Evolutionary conservation across 495 filamentous ascomycete species (phyloP).

Genomic region (Barbatosphaeria neglecta): DNA sequence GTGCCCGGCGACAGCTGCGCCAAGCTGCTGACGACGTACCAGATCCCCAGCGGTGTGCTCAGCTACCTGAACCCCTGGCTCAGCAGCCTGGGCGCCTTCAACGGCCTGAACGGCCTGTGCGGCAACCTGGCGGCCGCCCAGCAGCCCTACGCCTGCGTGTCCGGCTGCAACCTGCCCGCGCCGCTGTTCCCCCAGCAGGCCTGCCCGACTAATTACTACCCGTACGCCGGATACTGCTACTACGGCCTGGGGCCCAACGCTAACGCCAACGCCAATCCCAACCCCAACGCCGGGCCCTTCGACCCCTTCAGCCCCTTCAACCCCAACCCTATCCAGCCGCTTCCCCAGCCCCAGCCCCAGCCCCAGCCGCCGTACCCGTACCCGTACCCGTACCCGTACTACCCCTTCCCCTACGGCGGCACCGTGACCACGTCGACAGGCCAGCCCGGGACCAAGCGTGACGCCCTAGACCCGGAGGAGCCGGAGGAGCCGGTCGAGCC

Average conservation of each 20-base stretch:
- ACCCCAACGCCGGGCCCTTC: no score
- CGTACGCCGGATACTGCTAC: not conserved
- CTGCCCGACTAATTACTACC: not conserved
- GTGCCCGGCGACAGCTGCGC: not conserved
- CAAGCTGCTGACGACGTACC: not conserved
- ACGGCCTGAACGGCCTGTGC: no score
- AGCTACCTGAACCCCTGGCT: not conserved
- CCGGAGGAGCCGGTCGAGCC: no score
- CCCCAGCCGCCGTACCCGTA: not conserved
- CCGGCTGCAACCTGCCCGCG: not conserved
- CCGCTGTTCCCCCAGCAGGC: not conserved
- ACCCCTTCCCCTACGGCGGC: not conserved
- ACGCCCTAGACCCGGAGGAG: no score
- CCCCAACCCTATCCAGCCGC: no score
- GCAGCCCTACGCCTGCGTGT: not conserved
- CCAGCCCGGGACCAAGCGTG: no score
- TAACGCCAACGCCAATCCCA: no score
- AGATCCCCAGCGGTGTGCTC: not conserved
- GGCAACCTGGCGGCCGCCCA: not conserved
- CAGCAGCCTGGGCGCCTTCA: not conserved
- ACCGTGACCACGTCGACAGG: no score
- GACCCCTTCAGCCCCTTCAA: no score
- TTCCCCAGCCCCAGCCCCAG: not conserved
- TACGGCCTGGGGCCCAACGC: no score
- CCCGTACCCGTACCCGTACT: not conserved